Conservation (phyloP, 2,329 filamentous ascomycete species). For the Penicillium olsonii region DNA sequence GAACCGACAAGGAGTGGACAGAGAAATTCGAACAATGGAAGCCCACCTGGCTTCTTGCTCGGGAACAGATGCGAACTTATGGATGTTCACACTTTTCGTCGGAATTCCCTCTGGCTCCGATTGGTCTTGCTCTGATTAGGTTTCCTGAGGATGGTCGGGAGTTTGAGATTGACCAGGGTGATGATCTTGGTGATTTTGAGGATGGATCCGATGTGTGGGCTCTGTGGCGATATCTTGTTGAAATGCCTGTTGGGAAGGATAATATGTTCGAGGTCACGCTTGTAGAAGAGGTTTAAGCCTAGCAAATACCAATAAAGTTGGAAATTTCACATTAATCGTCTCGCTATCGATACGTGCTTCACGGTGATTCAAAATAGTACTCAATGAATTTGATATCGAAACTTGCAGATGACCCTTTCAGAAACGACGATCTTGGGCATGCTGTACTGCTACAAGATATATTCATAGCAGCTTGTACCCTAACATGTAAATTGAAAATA, state of each 20-base stretch:
- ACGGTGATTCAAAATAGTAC: no score
- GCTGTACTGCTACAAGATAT: no score
- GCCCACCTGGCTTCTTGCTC: not conserved
- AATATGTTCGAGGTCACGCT: not conserved
- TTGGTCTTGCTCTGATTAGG: not conserved
- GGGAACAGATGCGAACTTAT: not conserved
- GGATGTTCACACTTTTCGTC: constrained; percentile 3
- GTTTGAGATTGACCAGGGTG: constrained; percentile 7
- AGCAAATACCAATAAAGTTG: no score
- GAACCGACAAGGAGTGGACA: constrained; percentile 1
- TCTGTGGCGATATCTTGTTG: constrained; percentile 1
- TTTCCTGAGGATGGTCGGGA: not conserved
- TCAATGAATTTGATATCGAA: no score
- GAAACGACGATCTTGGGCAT: no score
- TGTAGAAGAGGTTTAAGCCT: not conserved
- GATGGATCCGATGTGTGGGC: constrained; percentile 7
- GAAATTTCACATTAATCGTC: no score
- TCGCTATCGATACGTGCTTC: no score
- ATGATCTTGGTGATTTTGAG: not conserved
- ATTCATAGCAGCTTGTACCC: no score
- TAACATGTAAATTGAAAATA: no score
- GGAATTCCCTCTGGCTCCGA: not conserved
- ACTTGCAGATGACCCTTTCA: no score
- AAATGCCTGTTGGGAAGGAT: not conserved
- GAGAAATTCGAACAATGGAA: constrained; percentile 1